These are phyloP conservation scores for Xylaria venustula DNA, from an alignment of 495 filamentous ascomycete genomes.

Conservation along the genomic window DNA sequence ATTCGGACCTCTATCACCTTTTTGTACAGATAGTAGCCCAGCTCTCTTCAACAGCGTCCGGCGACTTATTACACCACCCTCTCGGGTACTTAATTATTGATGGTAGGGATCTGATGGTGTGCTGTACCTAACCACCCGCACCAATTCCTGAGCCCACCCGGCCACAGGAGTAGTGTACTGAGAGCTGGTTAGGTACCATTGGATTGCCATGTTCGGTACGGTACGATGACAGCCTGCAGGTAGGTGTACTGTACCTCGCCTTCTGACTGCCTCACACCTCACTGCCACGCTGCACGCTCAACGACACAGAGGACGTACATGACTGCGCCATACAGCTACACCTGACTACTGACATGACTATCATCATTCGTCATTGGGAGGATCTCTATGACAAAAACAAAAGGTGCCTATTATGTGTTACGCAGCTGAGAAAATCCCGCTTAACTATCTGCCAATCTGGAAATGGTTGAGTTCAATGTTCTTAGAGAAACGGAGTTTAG, in stretches of 20 bases:
- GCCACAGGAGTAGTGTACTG: background rate
- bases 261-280: constrained; percentile 7
- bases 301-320: background rate
- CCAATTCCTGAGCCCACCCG: background rate
- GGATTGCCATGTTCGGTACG: background rate
- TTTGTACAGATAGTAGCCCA: too few relatives aligned
- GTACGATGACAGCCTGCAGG: background rate
- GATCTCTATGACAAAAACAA: background rate
- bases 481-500: too few relatives aligned
- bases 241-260: background rate
- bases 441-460: background rate
- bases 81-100: too few relatives aligned
- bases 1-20: too few relatives aligned
- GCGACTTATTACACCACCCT: too few relatives aligned
- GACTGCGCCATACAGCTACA: background rate
- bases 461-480: too few relatives aligned
- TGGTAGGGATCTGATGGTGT: too few relatives aligned
- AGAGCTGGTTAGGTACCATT: background rate
- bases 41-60: too few relatives aligned
- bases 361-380: background rate
- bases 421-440: background rate
- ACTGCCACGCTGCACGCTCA: background rate
- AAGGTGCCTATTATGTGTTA: background rate
- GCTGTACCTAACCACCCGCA: too few relatives aligned
- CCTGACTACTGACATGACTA: constrained; percentile 9